A percentile compares a stretch with the other conserved stretches of the same genome.
These are phyloP conservation scores for Vigna hirtella DNA, from an alignment of 306 rosid genomes.

Conservation along the genomic window DNA sequence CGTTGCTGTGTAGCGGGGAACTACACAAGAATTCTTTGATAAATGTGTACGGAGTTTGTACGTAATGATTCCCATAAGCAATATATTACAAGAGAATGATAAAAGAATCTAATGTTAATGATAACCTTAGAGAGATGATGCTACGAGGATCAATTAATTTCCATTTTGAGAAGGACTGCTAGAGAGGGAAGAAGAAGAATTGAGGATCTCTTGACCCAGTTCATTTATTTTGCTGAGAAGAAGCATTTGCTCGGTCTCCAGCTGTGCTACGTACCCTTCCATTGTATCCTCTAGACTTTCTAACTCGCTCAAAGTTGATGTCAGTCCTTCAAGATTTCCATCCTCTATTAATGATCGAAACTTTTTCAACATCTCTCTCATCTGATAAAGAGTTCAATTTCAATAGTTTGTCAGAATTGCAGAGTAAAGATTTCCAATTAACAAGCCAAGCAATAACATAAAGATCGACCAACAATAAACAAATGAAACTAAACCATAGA, in stretches of 20 bases:
- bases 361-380: conserved; percentile 61
- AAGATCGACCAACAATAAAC: neutral
- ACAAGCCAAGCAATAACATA: conserved; percentile 20
- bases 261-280: conserved; percentile 66
- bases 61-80: neutral
- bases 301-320: conserved; percentile 57
- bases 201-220: conserved; percentile 62
- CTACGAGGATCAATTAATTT: conserved; percentile 43
- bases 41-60: conserved; percentile 25
- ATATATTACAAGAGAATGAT: conserved; percentile 1
- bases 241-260: conserved; percentile 77
- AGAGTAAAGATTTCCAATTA: neutral
- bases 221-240: conserved; percentile 72
- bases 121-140: neutral
- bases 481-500: neutral
- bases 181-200: conserved; percentile 49
- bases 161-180: conserved; percentile 42
- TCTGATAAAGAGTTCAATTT: conserved; percentile 49
- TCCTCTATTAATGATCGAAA: conserved; percentile 56
- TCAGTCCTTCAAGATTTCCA: conserved; percentile 59
- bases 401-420: neutral
- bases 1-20: conserved; percentile 34
- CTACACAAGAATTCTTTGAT: conserved; percentile 15
- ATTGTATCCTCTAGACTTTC: conserved; percentile 67
- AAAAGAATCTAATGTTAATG: neutral